phyloP scores from a whole-genome alignment of 257 asterid genomes.

The Solanum chaucha region DNA sequence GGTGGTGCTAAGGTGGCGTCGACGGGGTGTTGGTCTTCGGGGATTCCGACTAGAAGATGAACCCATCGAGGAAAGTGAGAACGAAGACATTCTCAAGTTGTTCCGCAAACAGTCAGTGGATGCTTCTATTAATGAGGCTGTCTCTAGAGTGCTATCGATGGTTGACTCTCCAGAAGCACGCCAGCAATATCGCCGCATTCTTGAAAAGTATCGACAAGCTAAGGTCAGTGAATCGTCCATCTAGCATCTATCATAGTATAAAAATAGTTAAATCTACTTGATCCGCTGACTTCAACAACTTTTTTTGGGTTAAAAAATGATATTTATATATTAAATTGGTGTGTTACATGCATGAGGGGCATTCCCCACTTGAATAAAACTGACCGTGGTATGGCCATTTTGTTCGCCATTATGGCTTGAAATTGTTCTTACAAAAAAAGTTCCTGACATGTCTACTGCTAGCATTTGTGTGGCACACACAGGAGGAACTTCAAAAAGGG shows the following conservation, averaged over 20 bases:
- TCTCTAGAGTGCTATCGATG: conserved; percentile 83
- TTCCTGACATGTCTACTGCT: too few species aligned
- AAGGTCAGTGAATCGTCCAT: conserved; percentile 44
- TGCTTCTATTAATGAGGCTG: conserved; percentile 70
- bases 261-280: background rate
- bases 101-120: conserved; percentile 81
- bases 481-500: too few species aligned
- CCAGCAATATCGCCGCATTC: conserved; percentile 73
- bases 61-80: conserved; percentile 40
- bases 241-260: background rate
- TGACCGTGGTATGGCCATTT: too few species aligned
- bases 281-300: background rate
- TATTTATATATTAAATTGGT: background rate
- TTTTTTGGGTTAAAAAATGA: background rate
- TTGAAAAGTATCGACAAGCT: conserved; percentile 65
- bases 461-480: too few species aligned
- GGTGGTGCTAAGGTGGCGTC: conserved; percentile 82
- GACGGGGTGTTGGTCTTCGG: conserved; percentile 76
- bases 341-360: background rate
- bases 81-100: conserved; percentile 68
- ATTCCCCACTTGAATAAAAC: too few species aligned
- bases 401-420: too few species aligned
- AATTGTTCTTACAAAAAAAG: too few species aligned
- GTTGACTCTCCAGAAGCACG: conserved; percentile 76
- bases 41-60: conserved; percentile 59